Evolutionary conservation across 129 eudicot genomes (phyloP), one percentile per base, ranked within the genome.

Genomic region (Helichrysum umbraculigerum): DNA sequence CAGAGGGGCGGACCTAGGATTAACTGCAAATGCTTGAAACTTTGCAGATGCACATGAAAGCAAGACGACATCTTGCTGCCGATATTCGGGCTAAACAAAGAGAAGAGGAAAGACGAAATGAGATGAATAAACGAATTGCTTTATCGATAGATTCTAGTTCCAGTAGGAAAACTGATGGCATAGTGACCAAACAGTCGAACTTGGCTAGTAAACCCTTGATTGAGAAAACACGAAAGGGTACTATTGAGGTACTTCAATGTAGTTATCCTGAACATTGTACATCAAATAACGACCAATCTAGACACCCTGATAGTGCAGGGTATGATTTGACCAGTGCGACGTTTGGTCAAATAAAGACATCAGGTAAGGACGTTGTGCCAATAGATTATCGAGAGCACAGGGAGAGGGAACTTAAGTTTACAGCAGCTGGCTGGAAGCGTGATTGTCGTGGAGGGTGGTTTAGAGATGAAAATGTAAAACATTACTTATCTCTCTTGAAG

Each of bases 391-490:
- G 68, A 61, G 81, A 85, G 47, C 85, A 78, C n/a, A 76, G 73
- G 76, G 94, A 88, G 79, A 91, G 78, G 68, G 97, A 88, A 73
- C 94, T 86, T 71, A 86, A 83, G 86, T 91, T 91, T 72, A 86
- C 87, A 30, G 87, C 78, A 21, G 92, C 92, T 72, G 95, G 97
- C 6, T 86, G 97, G 97, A 91, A 86, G 83, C 91, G 90, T 16
- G 92, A 91, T 50, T 66, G 92, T 68, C 84, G 83, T 85, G 97
- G 97, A 51, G 83, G 88, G 60, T 91, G 97, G 97, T 91, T 81
- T 65, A 87, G 82, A 88, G 97, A 91, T 86, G 94, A 91, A 85
- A 91, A 87, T 79, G 97, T 91, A 76, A 88, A 84, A 3, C 33
- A 28, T 30, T 9, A 2, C 15, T 16, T 19, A 20, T 19, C 34